Evolutionary conservation across 371 early-diverging fungal genomes (phyloP).

Genomic region (Circinella minor): DNA sequence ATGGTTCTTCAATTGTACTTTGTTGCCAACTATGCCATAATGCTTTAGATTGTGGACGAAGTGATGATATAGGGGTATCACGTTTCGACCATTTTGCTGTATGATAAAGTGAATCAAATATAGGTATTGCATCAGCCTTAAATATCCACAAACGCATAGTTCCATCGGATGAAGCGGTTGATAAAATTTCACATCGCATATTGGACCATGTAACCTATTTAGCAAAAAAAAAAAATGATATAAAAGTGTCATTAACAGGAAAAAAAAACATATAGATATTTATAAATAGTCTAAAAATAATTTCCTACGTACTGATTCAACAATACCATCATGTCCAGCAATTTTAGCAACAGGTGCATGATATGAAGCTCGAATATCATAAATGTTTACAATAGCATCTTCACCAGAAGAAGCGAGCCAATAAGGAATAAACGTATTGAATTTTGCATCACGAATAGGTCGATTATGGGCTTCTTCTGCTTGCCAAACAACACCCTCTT

Average conservation of each 20-base stretch:
- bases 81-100: slow-evolving; percentile 14
- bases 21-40: neutral
- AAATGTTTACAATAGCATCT: slow-evolving; percentile 69
- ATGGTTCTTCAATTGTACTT: slow-evolving; percentile 10
- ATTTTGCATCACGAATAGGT: slow-evolving; percentile 62
- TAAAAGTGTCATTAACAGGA: too few species aligned
- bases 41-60: slow-evolving; percentile 4
- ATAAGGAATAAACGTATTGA: slow-evolving; percentile 81
- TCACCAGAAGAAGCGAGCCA: slow-evolving; percentile 80
- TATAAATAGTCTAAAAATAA: neutral
- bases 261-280: neutral
- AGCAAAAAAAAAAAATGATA: too few species aligned
- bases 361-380: slow-evolving; percentile 73
- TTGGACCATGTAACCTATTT: slow-evolving; percentile 62
- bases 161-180: slow-evolving; percentile 57
- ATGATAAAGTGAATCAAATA: slow-evolving; percentile 29
- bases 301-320: slow-evolving; percentile 55
- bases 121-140: slow-evolving; percentile 23
- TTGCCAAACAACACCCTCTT: slow-evolving; percentile 26
- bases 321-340: slow-evolving; percentile 54
- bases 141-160: slow-evolving; percentile 57
- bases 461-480: slow-evolving; percentile 35
- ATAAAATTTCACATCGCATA: slow-evolving; percentile 60
- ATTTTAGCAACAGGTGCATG: slow-evolving; percentile 59
- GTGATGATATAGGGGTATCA: slow-evolving; percentile 21